Conservation (phyloP, 2,329 filamentous ascomycete species). For the Emmonsia crescens region DNA sequence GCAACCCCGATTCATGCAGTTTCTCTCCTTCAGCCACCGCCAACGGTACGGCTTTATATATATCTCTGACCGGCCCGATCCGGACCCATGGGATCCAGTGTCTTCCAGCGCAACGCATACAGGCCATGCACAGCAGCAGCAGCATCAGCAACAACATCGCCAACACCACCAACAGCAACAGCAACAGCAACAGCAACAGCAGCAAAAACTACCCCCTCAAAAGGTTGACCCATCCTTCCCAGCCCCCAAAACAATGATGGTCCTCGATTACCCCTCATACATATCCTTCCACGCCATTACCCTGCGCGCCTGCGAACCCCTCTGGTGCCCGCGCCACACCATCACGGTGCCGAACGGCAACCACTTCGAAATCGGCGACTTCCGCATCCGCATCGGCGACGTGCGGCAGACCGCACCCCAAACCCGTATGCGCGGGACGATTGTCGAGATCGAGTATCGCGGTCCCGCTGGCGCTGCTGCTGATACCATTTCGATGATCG, state of each 20-base stretch:
- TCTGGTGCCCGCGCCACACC: slow-evolving; percentile 34
- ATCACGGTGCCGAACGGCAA: slow-evolving; percentile 26
- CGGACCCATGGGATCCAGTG: slow-evolving; percentile 10
- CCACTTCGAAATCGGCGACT: slow-evolving; percentile 34
- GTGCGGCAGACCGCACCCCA: slow-evolving; percentile 31
- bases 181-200: neutral
- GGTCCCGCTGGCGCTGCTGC: slow-evolving; percentile 17
- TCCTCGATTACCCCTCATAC: slow-evolving; percentile 26
- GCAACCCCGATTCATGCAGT: slow-evolving; percentile 32
- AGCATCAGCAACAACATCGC: neutral
- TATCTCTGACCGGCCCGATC: slow-evolving; percentile 22
- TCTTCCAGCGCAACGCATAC: neutral
- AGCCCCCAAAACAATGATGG: slow-evolving; percentile 28
- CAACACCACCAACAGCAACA: neutral
- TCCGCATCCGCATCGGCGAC: slow-evolving; percentile 33
- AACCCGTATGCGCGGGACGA: slow-evolving; percentile 28
- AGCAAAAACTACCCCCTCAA: slow-evolving; percentile 4
- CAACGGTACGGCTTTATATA: slow-evolving; percentile 32
- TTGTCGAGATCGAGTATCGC: slow-evolving; percentile 36
- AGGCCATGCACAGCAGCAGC: neutral
- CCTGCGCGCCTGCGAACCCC: slow-evolving; percentile 30
- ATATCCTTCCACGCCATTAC: slow-evolving; percentile 31
- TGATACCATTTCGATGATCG: neutral
- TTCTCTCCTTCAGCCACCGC: slow-evolving; percentile 32
- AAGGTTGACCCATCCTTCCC: slow-evolving; percentile 2